Evolutionary conservation across 108 stramenopile species (phyloP), one percentile per base, ranked within the genome.

Genomic region (Nitzschia palea): DNA sequence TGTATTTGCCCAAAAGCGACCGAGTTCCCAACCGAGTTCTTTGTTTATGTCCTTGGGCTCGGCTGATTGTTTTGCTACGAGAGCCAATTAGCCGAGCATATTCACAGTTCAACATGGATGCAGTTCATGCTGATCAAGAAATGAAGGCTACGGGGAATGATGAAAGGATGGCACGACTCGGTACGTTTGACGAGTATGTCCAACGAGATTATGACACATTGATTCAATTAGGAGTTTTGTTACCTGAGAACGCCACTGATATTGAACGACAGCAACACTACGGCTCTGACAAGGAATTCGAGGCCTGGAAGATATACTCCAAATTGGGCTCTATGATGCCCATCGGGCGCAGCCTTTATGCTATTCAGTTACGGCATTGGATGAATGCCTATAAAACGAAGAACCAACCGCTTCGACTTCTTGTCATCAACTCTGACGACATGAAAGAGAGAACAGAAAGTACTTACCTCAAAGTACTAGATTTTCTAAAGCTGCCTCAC

Each of bases 201-300:
- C 35, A 63, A 29, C 26, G 35, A 28, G 62, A 63, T 36, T 51
- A 93, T 4, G 47, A 55, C 25, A 67, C 77, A 33, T 72, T 88
- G 71, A 62, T 76, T 17, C 62, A 70, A 42, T 65, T 65, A 44
- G 62, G 62, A 22, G 62, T 63, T 2, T 20, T 63, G 8, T 22
- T 34, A 12, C 58, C 33, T 20, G 45, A 47, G 28, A 47, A 26
- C 28, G 43, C 62, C 4, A 30, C 27, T 5, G 44, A 30, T 25
- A 15, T 3, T 3, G 54, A 55, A 29, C 30, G 31, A 12, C 26
- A 55, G 31, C 8, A 28, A 10, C 26, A 47, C 29, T 63, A 26
- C 29, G 69, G 76, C 30, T 63, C 62, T 18, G 29, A 4, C 4
- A 2, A 30, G 36, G 43, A 47, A 30, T 8, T 23, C 17, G 44